Evolutionary conservation across 1,139 yeast genomes (phyloP).

Genomic region (Kodamaea anthophila): DNA sequence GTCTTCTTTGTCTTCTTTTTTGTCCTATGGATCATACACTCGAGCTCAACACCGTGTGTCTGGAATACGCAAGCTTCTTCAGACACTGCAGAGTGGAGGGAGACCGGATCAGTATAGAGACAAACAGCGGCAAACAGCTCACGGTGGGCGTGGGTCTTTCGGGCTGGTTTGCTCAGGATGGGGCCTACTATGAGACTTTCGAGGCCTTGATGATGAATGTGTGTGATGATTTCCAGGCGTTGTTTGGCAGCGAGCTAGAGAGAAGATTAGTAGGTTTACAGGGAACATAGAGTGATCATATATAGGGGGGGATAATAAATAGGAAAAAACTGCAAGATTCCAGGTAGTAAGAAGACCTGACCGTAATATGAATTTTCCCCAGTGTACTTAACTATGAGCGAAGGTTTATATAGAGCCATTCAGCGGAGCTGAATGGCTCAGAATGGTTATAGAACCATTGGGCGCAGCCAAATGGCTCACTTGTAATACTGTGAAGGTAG

Average conservation of each 20-base stretch:
- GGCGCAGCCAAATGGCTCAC: no score
- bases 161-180: no score
- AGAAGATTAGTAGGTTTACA: constrained; percentile 6
- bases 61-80: constrained; percentile 27
- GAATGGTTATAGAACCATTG: no score
- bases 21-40: constrained; percentile 2
- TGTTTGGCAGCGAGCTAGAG: constrained; percentile 8
- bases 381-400: no score
- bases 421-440: no score
- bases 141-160: constrained; percentile 25
- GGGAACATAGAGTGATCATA: background rate
- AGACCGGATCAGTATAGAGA: constrained; percentile 12
- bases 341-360: no score
- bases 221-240: constrained; percentile 9
- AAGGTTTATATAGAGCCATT: no score
- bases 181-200: constrained; percentile 19
- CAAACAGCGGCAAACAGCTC: constrained; percentile 17
- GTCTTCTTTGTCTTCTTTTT: no score
- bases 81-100: constrained; percentile 15
- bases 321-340: no score
- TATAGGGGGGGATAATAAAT: no score
- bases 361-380: no score
- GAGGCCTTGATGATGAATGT: constrained; percentile 17
- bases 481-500: no score
- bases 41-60: constrained; percentile 21